Evolutionary conservation across 495 filamentous ascomycete genomes (phyloP).

Genomic region (Penicillium alfredii): DNA sequence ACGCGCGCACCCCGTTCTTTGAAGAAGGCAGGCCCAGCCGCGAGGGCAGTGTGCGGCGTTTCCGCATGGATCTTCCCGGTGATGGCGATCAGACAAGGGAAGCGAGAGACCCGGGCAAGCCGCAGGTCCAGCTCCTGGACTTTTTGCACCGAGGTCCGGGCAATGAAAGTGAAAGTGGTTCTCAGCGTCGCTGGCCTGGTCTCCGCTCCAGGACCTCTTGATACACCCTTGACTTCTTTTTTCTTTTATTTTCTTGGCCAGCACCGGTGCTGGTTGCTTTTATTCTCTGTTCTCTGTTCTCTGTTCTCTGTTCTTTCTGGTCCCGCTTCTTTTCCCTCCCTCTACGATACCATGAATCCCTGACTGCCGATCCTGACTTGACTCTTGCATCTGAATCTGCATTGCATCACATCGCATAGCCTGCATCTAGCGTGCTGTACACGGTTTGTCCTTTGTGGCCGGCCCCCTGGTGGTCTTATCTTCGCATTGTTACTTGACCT

Average conservation of each 20-base stretch:
- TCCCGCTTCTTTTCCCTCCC: no score
- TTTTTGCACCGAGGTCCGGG: background rate
- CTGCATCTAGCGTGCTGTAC: no score
- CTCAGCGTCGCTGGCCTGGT: slow-evolving; percentile 16
- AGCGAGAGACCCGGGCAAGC: slow-evolving; percentile 1
- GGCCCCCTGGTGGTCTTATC: background rate
- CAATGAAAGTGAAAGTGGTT: background rate
- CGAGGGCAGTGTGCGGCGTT: slow-evolving; percentile 43
- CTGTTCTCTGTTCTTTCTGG: no score
- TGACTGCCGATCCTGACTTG: slow-evolving; percentile 7
- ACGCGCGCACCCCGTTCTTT: slow-evolving; percentile 34
- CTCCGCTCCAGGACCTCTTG: slow-evolving; percentile 16
- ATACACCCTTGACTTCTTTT: background rate
- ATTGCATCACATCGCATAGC: slow-evolving; percentile 4
- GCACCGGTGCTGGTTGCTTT: slow-evolving; percentile 9
- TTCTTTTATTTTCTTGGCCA: background rate
- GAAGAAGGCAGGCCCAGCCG: slow-evolving; percentile 37
- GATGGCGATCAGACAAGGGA: slow-evolving; percentile 11
- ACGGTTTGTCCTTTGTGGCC: background rate
- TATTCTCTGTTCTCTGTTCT: no score
- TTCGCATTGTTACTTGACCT: no score
- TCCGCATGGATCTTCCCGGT: slow-evolving; percentile 45
- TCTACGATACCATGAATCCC: background rate
- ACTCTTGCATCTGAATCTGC: slow-evolving; percentile 9
- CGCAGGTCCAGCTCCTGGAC: slow-evolving; percentile 7